Evolutionary conservation across 2,329 filamentous ascomycete species (phyloP), one percentile per base, ranked within the genome.

Genomic region (Golovinomyces cichoracearum): DNA sequence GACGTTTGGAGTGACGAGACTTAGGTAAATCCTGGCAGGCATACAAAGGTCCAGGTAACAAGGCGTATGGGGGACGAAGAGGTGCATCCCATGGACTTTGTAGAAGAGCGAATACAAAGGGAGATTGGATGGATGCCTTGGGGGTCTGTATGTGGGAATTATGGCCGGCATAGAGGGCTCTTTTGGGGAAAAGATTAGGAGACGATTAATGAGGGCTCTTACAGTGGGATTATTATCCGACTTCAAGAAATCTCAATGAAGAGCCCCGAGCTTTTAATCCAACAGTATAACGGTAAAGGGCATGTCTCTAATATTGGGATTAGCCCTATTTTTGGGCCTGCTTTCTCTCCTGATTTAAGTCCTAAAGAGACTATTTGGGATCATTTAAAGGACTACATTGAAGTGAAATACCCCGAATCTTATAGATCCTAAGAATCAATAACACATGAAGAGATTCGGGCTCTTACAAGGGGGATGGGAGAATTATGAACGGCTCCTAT

Each of bases 381-480:
- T 49, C 2, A 37, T 7, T 54, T 54, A 25, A 55, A 56, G 48
- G 48, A 54, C 21, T 53, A 54, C 50, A 53, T 54, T 25, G 27
- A 56, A 48, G 33, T 49, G 25, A 17, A 51, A 10, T 50, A 51
- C 45, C 53, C 48, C 42, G 4, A 51, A 3, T 45, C 52, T 12
- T 22, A 53, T 42, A 48, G 50, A 2, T 50, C 45, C 29, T 54
- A 54, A n/a, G n/a, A n/a, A n/a, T n/a, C n/a, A n/a, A n/a, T n/a
- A n/a, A n/a, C n/a, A n/a, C n/a, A n/a, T n/a, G n/a, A n/a, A n/a
- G n/a, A n/a, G n/a, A n/a, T n/a, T n/a, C n/a, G n/a, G n/a, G n/a
- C n/a, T n/a, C n/a, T n/a, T n/a, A n/a, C n/a, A n/a, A n/a, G n/a
- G n/a, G n/a, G n/a, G n/a, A n/a, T n/a, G n/a, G n/a, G n/a, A n/a